A percentile compares a stretch with the other conserved stretches of the same genome.
phyloP scores from a whole-genome alignment of 257 asterid genomes.

The Forsythia suspensa region DNA sequence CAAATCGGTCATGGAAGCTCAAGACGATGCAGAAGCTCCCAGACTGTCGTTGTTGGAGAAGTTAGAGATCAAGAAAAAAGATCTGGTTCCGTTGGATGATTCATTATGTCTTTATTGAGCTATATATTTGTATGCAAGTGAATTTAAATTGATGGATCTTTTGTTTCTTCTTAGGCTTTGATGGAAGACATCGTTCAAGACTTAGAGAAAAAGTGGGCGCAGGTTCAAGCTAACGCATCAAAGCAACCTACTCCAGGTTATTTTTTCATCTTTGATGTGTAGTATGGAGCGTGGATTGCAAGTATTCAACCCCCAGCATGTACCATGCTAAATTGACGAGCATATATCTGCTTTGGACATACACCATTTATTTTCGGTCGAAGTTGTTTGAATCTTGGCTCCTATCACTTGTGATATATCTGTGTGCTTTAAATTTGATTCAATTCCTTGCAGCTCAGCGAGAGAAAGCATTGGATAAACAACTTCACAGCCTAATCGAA shows the following conservation, averaged over 20 bases:
- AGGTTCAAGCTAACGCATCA: conserved; percentile 68
- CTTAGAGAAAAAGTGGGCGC: conserved; percentile 72
- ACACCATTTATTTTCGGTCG: neutral
- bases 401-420: neutral
- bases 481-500: conserved; percentile 90
- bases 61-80: conserved; percentile 71
- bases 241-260: conserved; percentile 88
- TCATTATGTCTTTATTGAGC: conserved; percentile 3
- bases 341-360: neutral
- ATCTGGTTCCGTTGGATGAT: conserved; percentile 53
- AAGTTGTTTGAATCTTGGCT: neutral
- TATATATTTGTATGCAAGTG: conserved; percentile 1
- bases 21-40: conserved; percentile 50
- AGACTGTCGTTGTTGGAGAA: conserved; percentile 47
- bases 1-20: conserved; percentile 32
- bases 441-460: conserved; percentile 71
- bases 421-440: neutral
- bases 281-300: neutral
- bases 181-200: conserved; percentile 58
- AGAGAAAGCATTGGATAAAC: conserved; percentile 84
- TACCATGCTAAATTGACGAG: neutral
- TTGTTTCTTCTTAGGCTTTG: conserved; percentile 46
- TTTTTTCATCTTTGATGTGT: conserved; percentile 10
- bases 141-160: conserved; percentile 15
- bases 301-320: neutral